phyloP scores from a whole-genome alignment of 768 basidiomycete species.

The Lentinula guzmanii region DNA sequence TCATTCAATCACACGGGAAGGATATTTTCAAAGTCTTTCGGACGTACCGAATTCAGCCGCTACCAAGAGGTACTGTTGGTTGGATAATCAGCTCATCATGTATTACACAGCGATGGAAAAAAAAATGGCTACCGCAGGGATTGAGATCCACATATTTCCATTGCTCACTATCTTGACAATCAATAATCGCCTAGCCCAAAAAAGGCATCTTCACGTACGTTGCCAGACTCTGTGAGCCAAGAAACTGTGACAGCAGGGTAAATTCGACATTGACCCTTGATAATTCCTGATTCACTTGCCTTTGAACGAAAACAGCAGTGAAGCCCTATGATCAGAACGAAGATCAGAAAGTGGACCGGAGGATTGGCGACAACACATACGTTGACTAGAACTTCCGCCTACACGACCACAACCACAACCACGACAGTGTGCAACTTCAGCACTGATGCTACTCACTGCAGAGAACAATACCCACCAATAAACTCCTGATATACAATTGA shows the following conservation, averaged over 20 bases:
- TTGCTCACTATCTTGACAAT: constrained; percentile 31
- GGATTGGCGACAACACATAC: constrained; percentile 15
- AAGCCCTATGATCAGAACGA: constrained; percentile 24
- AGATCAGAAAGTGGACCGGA: not conserved
- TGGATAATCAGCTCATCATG: not conserved
- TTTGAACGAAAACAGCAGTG: constrained; percentile 44
- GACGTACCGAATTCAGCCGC: constrained; percentile 34
- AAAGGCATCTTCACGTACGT: constrained; percentile 22
- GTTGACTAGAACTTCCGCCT: constrained; percentile 48
- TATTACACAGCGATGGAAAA: too few relatives aligned
- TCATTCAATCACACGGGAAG: not conserved
- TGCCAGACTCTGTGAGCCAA: constrained; percentile 28
- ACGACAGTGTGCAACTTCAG: not conserved
- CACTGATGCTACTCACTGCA: not conserved
- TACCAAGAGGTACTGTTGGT: constrained; percentile 23
- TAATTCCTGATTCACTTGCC: constrained; percentile 16
- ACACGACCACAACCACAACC: not conserved
- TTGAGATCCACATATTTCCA: constrained; percentile 24
- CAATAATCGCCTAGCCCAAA: not conserved
- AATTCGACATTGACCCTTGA: not conserved
- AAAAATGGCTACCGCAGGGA: constrained; percentile 22
- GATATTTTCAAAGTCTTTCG: not conserved
- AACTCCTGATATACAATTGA: constrained; percentile 22
- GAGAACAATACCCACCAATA: constrained; percentile 21
- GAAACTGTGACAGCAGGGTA: not conserved